Base-by-base conservation (phyloP, 1,284 basidiomycete genomes). In the Moniliella sp. region DNA sequence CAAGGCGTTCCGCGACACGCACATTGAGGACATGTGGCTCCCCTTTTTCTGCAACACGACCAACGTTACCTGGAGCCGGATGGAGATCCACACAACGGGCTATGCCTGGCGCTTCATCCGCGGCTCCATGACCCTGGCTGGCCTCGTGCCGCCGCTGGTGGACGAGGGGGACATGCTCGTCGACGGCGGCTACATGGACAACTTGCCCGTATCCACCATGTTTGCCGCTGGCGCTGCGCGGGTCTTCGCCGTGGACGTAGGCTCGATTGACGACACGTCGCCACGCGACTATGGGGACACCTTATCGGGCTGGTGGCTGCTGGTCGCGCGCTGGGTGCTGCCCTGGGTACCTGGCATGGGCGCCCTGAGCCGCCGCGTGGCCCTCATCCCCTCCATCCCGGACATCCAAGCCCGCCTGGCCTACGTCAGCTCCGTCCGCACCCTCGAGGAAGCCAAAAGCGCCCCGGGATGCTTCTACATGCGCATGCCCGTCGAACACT, bases 11-110 rank as follows among this genome's bases (percentile, higher is more conserved):
- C 86, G 83, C 52, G 80, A 83, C 55, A 73, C 83, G 27, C 82
- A 91, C 61, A 93, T 97, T 34, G 86, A 94, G 64, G 83, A 91
- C 63, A 88, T 91, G 77, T 97, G 88, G 91, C 68, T 97, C 3
- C 88, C 91, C 2, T 99, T 77, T 65, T 99, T 86, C 64, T 91
- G 83, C 64, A 94, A 94, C 54, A 84, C 86, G 4, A 93, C 91
- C n/a, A 94, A 94, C 55, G 93, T 99, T 57, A 86, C 78, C 31
- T 83, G 80, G 37, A 91, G 83, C 7, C 70, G 76, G 4, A 94
- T 97, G 84, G 84, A 94, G 57, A 77, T 94, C 25, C 91, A 99
- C 53, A 79, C 88, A 40, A 81, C 79, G 4, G 86, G 86, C 7
- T 93, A 93, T 35, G 62, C 57, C 0, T 62, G 60, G 57, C 48